Percentiles rank a stretch among this genome's conserved stretches.
These are phyloP conservation scores for Yamadazyma epiphylla DNA, from an alignment of 1,139 yeast species.

Conservation along the genomic window DNA sequence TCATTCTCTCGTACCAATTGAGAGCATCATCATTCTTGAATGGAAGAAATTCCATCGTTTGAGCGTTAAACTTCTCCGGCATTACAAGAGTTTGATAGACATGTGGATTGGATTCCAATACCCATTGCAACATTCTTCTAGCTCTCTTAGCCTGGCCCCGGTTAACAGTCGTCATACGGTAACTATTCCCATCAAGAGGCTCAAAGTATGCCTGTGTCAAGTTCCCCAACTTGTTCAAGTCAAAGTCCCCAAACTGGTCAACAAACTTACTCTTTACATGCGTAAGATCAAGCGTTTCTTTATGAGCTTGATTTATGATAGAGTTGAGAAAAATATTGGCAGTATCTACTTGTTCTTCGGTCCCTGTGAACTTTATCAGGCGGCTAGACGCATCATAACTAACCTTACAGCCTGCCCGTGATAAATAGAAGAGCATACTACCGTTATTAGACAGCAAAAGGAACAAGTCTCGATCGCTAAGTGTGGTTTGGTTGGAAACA, in stretches of 20 bases:
- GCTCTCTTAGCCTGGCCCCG: conserved; percentile 26
- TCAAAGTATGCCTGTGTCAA: conserved; percentile 35
- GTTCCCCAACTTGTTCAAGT: conserved; percentile 23
- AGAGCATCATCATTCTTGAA: conserved; percentile 30
- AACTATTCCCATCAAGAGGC: conserved; percentile 17
- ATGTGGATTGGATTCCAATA: conserved; percentile 32
- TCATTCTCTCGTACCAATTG: conserved; percentile 30
- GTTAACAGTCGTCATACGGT: conserved; percentile 29
- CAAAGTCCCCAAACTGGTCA: conserved; percentile 23
- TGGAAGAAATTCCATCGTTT: conserved; percentile 21
- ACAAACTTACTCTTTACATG: conserved; percentile 20
- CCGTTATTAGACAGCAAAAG: conserved; percentile 48
- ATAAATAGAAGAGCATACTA: conserved; percentile 43
- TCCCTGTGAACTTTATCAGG: conserved; percentile 23
- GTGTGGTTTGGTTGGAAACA: conserved; percentile 30
- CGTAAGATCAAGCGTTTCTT: conserved; percentile 30
- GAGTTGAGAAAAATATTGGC: conserved; percentile 28
- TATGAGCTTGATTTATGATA: conserved; percentile 31
- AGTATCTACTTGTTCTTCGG: conserved; percentile 29
- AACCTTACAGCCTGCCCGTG: conserved; percentile 54
- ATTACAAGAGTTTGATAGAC: conserved; percentile 17
- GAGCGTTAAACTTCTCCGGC: conserved; percentile 11
- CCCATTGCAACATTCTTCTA: conserved; percentile 38
- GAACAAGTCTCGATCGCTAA: conserved; percentile 44
- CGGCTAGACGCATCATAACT: conserved; percentile 25